Base-by-base conservation (phyloP, 495 filamentous ascomycete species). In the Tuber umbilicatum region DNA sequence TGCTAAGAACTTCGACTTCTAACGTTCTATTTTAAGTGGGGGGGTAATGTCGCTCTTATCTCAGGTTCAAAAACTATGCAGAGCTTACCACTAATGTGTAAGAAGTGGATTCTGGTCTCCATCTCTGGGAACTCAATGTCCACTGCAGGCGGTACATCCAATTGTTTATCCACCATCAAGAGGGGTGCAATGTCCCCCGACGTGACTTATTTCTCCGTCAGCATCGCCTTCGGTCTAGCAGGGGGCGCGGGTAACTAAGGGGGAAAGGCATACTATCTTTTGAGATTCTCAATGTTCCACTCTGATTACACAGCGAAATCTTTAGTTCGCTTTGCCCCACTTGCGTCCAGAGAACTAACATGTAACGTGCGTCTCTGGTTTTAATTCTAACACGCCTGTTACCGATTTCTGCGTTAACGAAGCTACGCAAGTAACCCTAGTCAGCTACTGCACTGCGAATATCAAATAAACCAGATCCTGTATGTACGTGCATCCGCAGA, bases 301-400 rank as follows among this genome's bases (percentile, higher is more conserved):
- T 70, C 17, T 70, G 69, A 43, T 70, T 70, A 31, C 69, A 70
- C 38, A 70, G 41, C 41, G 69, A 42, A 42, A 70, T 43, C 41
- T 35, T 70, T 43, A 70, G 38, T 17, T 70, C 69, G 41, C 69
- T 70, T 7, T 70, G 38, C 27, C 69, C 69, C 5, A 42, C 17
- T 9, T 35, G 21, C 12, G 69, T 70, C 69, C 69, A 70, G 17
- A 70, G 69, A 19, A 70, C 5, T 14, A 70, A 17, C 38, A 70
- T n/a, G 41, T 70, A 70, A 12, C 23, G 69, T 17, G 37, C 69
- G 23, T 39, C 38, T n/a, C 12, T 70, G 17, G 69, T 70, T n/a
- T 21, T 31, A 16, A 70, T 17, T 31, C 37, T 70, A 3, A 39
- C 35, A 1, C 27, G 35, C 27, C 19, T 70, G 17, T n/a, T n/a